Evolutionary conservation across 73 alveolate genomes (phyloP).

Genomic region (Urostyla sp.): DNA sequence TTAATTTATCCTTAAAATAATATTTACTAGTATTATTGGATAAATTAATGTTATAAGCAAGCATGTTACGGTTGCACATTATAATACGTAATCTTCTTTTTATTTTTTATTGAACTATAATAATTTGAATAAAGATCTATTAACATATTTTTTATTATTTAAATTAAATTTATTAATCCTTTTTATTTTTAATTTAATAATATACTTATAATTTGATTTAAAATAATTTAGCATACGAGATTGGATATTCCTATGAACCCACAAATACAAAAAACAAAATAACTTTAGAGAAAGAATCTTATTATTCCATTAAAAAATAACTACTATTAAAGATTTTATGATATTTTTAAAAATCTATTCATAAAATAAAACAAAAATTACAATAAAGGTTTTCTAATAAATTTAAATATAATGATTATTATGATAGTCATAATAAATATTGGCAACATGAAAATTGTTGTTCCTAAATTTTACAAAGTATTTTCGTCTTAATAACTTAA

Average conservation of each 20-base stretch:
- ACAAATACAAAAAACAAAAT: constrained; percentile 14
- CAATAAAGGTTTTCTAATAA: background rate
- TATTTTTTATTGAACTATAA: background rate
- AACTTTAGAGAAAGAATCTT: constrained; percentile 20
- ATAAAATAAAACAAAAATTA: no score
- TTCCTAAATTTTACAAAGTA: background rate
- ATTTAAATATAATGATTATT: background rate
- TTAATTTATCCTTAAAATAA: background rate
- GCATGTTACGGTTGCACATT: no score
- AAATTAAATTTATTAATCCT: no score
- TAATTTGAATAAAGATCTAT: no score
- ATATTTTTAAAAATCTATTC: background rate
- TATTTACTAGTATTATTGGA: background rate
- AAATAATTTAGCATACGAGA: background rate
- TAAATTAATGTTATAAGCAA: no score
- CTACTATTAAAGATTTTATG: no score
- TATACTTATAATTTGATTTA: background rate
- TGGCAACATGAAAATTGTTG: background rate
- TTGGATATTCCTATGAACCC: background rate
- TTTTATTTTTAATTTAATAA: no score
- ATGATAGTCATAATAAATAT: background rate
- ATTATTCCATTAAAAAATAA: constrained; percentile 9
- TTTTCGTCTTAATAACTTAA: background rate
- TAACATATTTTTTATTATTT: no score
- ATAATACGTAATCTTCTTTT: no score